Percentiles rank a stretch among this genome's conserved stretches.
Evolutionary conservation across 345 rosid genomes (phyloP).

Genomic region (Pistacia atlantica): DNA sequence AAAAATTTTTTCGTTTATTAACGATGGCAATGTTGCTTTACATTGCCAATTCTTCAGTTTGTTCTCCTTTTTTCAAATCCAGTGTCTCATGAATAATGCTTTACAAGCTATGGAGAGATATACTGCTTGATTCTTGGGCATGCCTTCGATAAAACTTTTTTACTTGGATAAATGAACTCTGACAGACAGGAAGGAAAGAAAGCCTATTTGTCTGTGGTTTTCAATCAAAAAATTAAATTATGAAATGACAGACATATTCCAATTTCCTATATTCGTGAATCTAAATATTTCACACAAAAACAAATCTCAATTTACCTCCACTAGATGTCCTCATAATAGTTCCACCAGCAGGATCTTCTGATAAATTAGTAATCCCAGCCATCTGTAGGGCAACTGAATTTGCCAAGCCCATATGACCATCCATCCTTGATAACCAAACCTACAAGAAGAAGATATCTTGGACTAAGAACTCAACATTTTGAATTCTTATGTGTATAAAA

Average conservation of each 20-base stretch:
- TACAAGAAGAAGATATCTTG: constrained; percentile 26
- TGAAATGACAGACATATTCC: too few species aligned
- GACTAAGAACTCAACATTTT: background rate
- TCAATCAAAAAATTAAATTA: too few species aligned
- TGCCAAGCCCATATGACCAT: constrained; percentile 94
- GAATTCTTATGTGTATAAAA: constrained; percentile 1
- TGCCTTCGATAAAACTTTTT: too few species aligned
- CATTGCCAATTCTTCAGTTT: too few species aligned
- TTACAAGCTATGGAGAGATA: too few species aligned
- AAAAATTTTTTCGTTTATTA: background rate
- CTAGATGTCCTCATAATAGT: constrained; percentile 50
- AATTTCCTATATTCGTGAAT: background rate
- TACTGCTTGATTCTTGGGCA: too few species aligned
- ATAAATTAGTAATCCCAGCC: constrained; percentile 59
- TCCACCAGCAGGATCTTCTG: constrained; percentile 78
- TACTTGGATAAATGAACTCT: too few species aligned
- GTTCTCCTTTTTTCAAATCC: too few species aligned
- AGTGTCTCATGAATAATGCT: too few species aligned
- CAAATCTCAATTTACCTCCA: constrained; percentile 54
- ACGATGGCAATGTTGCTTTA: background rate
- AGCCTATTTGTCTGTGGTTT: too few species aligned
- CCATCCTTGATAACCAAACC: constrained; percentile 91
- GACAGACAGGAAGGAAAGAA: too few species aligned
- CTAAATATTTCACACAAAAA: constrained; percentile 8
- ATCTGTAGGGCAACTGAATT: constrained; percentile 71